Base-by-base conservation (phyloP, 139 green algal genomes). In the Micractinium sp. region DNA sequence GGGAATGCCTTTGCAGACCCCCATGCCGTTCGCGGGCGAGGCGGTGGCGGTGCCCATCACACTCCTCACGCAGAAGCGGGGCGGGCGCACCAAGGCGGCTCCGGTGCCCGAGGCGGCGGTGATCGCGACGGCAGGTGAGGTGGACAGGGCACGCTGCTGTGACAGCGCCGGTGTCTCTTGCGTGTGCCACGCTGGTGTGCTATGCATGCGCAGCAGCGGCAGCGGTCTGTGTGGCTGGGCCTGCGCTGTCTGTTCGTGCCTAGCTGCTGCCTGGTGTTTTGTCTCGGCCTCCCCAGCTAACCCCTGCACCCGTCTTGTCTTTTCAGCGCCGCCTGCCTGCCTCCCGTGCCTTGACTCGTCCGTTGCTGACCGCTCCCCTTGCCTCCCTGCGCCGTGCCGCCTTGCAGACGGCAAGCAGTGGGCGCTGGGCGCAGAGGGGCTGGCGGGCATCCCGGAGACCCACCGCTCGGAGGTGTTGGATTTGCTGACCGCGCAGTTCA, bases 21-120 rank as follows among this genome's bases (percentile, higher is more conserved):
- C 90, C 41, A 91, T 92, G 86, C 90, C 90, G 27, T 92, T 92
- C 87, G 81, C 75, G 29, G 90, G 90, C 33, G 61, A 86, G 39
- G 87, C 86, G 20, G 47, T 92, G 36, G 22, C 87, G 33, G 29
- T 90, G 73, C 86, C 90, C 25, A 87, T 92, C 66, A 92, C 90
- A 0, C 53, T 92, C 56, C 66, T 92, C 53, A 86, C 85, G 18
- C 90, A 91, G 71, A 92, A 89, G 53, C 86, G 79, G 0, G 90
- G 90, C n/a, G 90, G 87, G 41, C 71, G 82, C 31, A 92, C 87
- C 15, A 89, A 89, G 73, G 90, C 80, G 27, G 86, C 60, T 38
- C n/a, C 81, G 23, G 87, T 27, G 47, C 87, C 90, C 0, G 69
- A 90, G 31, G 90, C 90, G 27, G 87, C 87, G 23, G 71, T 92